Percentiles rank a stretch among this genome's conserved stretches.
Evolutionary conservation across 179 eudicot species (phyloP).

Genomic region (Actinidia polygama): DNA sequence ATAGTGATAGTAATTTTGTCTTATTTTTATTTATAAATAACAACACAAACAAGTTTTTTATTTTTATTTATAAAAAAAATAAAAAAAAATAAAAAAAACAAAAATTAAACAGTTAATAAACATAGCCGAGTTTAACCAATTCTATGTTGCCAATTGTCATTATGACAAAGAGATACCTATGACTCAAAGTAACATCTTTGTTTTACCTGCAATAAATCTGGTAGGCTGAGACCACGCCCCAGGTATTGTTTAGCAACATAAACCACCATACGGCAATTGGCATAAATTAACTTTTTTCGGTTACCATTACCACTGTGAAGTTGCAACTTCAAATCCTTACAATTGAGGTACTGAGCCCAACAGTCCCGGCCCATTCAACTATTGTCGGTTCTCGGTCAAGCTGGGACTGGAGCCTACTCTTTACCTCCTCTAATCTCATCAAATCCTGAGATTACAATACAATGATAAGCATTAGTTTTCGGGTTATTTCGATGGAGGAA

Average conservation of each 20-base stretch:
- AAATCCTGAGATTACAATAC: slow-evolving; percentile 52
- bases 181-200: neutral
- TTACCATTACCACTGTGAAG: slow-evolving; percentile 58
- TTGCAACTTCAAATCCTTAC: slow-evolving; percentile 56
- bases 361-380: slow-evolving; percentile 87
- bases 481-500: neutral
- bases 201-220: slow-evolving; percentile 85
- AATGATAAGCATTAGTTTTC: slow-evolving; percentile 3
- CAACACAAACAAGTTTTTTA: too few relatives aligned
- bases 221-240: slow-evolving; percentile 78
- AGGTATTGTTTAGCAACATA: slow-evolving; percentile 86
- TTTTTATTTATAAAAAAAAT: too few relatives aligned
- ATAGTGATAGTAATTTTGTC: too few relatives aligned
- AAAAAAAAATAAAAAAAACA: neutral
- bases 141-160: neutral
- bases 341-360: slow-evolving; percentile 61
- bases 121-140: neutral
- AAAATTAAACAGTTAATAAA: neutral
- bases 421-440: slow-evolving; percentile 61
- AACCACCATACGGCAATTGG: slow-evolving; percentile 91
- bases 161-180: neutral
- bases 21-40: too few relatives aligned
- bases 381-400: slow-evolving; percentile 84
- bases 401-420: slow-evolving; percentile 60
- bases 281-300: slow-evolving; percentile 70